Evolutionary conservation across 345 rosid species (phyloP).

Genomic region (Lenwebbia sp.): DNA sequence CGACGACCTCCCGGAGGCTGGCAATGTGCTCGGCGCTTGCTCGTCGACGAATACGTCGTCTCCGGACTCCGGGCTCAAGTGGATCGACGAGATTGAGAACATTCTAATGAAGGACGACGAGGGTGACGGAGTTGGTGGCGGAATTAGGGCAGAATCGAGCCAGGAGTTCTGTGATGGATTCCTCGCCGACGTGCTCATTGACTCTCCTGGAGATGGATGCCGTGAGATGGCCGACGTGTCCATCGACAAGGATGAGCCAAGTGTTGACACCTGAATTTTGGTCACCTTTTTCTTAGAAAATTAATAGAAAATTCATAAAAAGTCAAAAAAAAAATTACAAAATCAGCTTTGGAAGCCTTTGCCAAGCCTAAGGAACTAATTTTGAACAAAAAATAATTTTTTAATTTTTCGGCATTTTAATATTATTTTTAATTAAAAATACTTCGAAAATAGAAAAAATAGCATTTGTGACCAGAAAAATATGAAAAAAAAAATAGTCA

Average conservation of each 20-base stretch:
- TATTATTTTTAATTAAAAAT: too few species aligned
- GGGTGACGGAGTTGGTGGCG: not conserved
- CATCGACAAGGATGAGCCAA: conserved; percentile 24
- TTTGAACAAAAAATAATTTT: too few species aligned
- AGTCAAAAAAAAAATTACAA: too few species aligned
- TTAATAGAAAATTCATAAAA: too few species aligned
- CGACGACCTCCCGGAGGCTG: conserved; percentile 7
- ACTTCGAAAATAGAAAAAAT: too few species aligned
- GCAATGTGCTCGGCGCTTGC: not conserved
- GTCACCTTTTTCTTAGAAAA: too few species aligned
- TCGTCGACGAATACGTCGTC: not conserved
- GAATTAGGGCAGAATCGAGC: conserved; percentile 15
- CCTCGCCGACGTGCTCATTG: conserved; percentile 33
- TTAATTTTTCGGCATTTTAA: too few species aligned
- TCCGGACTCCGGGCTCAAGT: conserved; percentile 14
- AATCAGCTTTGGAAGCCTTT: too few species aligned
- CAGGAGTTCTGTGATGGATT: conserved; percentile 17
- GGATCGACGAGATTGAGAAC: conserved; percentile 36
- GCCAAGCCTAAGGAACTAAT: too few species aligned
- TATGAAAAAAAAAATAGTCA: too few species aligned
- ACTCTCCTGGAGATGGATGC: conserved; percentile 17
- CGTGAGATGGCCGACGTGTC: conserved; percentile 6
- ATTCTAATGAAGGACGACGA: conserved; percentile 38
- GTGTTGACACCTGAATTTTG: too few species aligned
- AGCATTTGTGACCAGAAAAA: too few species aligned